Conservation (phyloP, 2,329 filamentous ascomycete genomes). For the Neonectria hederae region DNA sequence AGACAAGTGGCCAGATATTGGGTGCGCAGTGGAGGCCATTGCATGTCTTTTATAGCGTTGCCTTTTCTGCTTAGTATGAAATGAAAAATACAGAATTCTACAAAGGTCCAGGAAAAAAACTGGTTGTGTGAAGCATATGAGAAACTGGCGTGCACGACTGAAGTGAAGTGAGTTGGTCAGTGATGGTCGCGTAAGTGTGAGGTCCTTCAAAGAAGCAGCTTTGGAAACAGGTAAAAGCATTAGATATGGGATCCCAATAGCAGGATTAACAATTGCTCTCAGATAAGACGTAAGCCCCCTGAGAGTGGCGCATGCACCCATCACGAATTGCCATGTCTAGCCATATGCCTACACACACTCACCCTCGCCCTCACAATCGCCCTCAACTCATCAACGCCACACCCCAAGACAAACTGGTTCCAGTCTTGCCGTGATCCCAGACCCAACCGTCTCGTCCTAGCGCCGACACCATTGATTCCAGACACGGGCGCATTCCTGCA, state of each 20-base stretch:
- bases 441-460: background rate
- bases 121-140: background rate
- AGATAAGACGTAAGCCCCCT: background rate
- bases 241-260: background rate
- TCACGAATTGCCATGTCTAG: background rate
- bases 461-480: background rate
- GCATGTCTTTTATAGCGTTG: background rate
- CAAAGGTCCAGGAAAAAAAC: background rate
- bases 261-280: background rate
- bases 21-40: background rate
- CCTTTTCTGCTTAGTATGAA: background rate
- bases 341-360: no score
- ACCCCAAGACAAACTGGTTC: background rate
- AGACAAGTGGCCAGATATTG: background rate
- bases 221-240: no score
- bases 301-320: background rate
- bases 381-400: background rate
- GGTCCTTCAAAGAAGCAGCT: no score
- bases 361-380: no score
- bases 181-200: background rate
- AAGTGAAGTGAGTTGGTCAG: background rate
- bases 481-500: conserved; percentile 1
- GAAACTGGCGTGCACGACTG: no score
- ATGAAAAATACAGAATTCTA: background rate
- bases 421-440: background rate